phyloP scores from a whole-genome alignment of 2,329 filamentous ascomycete species.

The Sclerotinia trifoliorum region DNA sequence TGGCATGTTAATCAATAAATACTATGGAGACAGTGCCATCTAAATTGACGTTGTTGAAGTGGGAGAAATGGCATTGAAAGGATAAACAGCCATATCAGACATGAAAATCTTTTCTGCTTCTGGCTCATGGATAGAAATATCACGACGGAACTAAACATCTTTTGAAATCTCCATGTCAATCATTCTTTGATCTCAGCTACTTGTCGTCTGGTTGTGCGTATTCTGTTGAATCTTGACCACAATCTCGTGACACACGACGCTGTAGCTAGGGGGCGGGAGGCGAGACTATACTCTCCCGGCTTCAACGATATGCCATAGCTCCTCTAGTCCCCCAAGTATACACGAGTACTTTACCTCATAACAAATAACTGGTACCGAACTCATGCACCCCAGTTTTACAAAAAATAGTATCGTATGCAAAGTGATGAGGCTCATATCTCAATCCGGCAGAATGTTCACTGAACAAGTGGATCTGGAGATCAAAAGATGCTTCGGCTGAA shows the following conservation, averaged over 20 bases:
- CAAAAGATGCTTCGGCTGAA: conserved; percentile 15
- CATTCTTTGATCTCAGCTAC: not conserved
- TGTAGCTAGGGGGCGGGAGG: conserved; percentile 14
- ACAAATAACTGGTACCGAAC: not conserved
- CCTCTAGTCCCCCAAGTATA: not conserved
- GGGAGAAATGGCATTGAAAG: not conserved
- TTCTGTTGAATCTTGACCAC: conserved; percentile 6
- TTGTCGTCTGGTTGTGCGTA: not conserved
- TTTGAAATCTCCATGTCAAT: not conserved
- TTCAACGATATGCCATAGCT: conserved; percentile 11
- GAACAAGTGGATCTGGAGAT: conserved; percentile 13
- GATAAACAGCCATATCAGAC: not conserved
- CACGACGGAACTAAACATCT: not conserved
- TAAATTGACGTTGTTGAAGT: not conserved
- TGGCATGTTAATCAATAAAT: not conserved
- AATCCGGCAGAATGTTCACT: conserved; percentile 17
- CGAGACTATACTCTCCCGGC: conserved; percentile 17
- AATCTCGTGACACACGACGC: not conserved
- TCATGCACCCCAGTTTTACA: not conserved
- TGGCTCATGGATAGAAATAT: not conserved
- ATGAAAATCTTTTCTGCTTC: not conserved
- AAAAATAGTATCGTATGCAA: not conserved
- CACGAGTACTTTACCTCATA: not conserved
- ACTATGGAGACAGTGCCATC: not conserved
- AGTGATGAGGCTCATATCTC: conserved; percentile 13